Evolutionary conservation across 371 early-diverging fungal genomes (phyloP).

Genomic region (Syncephalis fuscata): DNA sequence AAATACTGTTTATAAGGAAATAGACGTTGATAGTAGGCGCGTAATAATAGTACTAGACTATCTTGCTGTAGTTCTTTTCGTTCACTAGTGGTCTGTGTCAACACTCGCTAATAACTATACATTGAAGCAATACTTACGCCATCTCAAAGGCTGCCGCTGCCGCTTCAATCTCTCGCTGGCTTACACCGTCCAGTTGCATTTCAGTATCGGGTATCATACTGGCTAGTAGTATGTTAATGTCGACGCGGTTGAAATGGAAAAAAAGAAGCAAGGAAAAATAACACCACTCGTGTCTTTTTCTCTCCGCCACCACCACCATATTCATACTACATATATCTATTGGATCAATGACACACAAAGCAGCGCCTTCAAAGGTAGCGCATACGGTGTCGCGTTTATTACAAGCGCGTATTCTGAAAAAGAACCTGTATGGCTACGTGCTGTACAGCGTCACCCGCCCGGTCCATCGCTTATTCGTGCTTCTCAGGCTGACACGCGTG

Average conservation of each 20-base stretch:
- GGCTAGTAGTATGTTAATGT: too few species aligned
- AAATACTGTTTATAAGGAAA: constrained; percentile 71
- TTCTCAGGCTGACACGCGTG: constrained; percentile 13
- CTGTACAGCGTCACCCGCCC: constrained; percentile 34
- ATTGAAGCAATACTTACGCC: too few species aligned
- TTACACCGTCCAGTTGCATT: too few species aligned
- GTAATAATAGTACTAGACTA: constrained; percentile 18
- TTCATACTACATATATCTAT: background rate
- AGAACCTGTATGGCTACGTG: constrained; percentile 43
- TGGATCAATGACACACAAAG: background rate
- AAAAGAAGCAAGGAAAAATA: too few species aligned
- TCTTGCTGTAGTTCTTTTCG: background rate
- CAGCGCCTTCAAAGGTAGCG: constrained; percentile 9
- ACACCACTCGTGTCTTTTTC: too few species aligned
- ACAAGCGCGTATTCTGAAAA: constrained; percentile 28
- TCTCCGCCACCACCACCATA: too few species aligned
- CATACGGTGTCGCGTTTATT: constrained; percentile 26
- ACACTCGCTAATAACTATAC: too few species aligned
- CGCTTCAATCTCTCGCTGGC: too few species aligned
- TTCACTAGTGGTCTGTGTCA: too few species aligned
- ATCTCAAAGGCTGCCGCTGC: too few species aligned
- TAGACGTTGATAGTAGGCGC: constrained; percentile 61
- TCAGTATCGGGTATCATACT: too few species aligned
- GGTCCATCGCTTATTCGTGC: constrained; percentile 40
- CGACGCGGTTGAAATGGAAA: too few species aligned